Evolutionary conservation across 805 yeast genomes (phyloP).

Genomic region (Yamadazyma sp.): DNA sequence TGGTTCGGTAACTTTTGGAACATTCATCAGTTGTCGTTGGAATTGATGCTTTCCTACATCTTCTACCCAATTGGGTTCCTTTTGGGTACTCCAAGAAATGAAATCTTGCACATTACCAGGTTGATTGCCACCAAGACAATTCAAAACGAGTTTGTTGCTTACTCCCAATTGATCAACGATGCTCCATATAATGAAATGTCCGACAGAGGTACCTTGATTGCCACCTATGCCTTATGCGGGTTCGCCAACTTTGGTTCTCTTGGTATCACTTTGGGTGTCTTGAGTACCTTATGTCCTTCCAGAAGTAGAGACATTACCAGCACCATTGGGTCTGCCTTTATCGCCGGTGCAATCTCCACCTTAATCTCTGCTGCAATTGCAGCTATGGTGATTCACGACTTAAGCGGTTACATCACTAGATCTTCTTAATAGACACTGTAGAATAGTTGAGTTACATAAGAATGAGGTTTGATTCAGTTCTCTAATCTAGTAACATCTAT

Average conservation of each 20-base stretch:
- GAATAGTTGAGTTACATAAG: too few relatives aligned
- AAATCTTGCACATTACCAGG: constrained; percentile 49
- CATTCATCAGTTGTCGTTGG: constrained; percentile 50
- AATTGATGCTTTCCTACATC: constrained; percentile 56
- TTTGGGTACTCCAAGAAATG: constrained; percentile 54
- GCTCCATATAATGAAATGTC: constrained; percentile 49
- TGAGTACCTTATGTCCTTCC: constrained; percentile 54
- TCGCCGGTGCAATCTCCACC: constrained; percentile 55
- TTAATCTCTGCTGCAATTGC: constrained; percentile 58
- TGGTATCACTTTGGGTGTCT: constrained; percentile 61
- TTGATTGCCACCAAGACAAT: constrained; percentile 57
- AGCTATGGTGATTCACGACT: constrained; percentile 60
- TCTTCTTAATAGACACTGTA: constrained; percentile 1
- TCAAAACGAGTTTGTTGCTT: constrained; percentile 64
- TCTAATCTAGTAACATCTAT: too few relatives aligned
- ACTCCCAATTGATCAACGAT: constrained; percentile 36
- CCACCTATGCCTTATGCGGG: constrained; percentile 63
- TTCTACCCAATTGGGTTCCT: constrained; percentile 62
- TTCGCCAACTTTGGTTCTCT: constrained; percentile 62
- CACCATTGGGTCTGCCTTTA: constrained; percentile 48
- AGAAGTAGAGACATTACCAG: constrained; percentile 47
- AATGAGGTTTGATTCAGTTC: too few relatives aligned
- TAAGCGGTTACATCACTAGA: constrained; percentile 24
- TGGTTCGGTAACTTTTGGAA: constrained; percentile 68
- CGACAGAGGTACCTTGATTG: constrained; percentile 52